A percentile compares a stretch with the other conserved stretches of the same genome.
Evolutionary conservation across 2,329 filamentous ascomycete species (phyloP).

Genomic region (Colletotrichum liaoningense): DNA sequence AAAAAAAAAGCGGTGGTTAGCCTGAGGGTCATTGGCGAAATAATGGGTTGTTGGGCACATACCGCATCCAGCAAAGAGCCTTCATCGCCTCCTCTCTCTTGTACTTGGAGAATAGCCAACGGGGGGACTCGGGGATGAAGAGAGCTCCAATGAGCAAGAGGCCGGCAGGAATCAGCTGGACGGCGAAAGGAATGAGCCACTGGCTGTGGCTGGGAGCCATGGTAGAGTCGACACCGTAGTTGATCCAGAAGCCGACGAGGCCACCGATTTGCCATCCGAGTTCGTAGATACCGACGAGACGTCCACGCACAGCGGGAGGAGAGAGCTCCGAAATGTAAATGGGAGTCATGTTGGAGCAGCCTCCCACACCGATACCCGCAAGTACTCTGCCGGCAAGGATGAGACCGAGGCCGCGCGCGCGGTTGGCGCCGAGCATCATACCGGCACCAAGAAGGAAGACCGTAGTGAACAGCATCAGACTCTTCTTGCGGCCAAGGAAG

Average conservation of each 20-base stretch:
- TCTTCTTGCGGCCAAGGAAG: slow-evolving; percentile 75
- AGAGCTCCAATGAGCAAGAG: slow-evolving; percentile 69
- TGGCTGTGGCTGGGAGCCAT: slow-evolving; percentile 60
- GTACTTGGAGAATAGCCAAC: slow-evolving; percentile 75
- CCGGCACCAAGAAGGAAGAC: slow-evolving; percentile 79
- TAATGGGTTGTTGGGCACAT: background rate
- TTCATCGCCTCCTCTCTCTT: slow-evolving; percentile 68
- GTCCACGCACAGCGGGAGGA: slow-evolving; percentile 72
- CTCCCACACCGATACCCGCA: slow-evolving; percentile 72
- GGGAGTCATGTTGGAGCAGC: slow-evolving; percentile 71
- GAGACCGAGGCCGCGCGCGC: slow-evolving; percentile 70
- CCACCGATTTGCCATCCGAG: slow-evolving; percentile 74
- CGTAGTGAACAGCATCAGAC: slow-evolving; percentile 68
- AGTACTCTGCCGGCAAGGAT: slow-evolving; percentile 73
- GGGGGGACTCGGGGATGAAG: slow-evolving; percentile 73
- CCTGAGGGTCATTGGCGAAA: background rate
- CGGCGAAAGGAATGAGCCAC: slow-evolving; percentile 74
- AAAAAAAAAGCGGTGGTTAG: slow-evolving; percentile 44
- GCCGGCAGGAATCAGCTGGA: slow-evolving; percentile 76
- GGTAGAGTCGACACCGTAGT: slow-evolving; percentile 69
- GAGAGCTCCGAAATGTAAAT: slow-evolving; percentile 71
- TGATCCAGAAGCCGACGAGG: slow-evolving; percentile 71
- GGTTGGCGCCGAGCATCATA: slow-evolving; percentile 76
- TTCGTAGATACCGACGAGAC: slow-evolving; percentile 75
- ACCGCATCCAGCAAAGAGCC: slow-evolving; percentile 70